Evolutionary conservation across 148 eudicot species (phyloP), one percentile per base, ranked within the genome.

Genomic region (Rheum nobile): DNA sequence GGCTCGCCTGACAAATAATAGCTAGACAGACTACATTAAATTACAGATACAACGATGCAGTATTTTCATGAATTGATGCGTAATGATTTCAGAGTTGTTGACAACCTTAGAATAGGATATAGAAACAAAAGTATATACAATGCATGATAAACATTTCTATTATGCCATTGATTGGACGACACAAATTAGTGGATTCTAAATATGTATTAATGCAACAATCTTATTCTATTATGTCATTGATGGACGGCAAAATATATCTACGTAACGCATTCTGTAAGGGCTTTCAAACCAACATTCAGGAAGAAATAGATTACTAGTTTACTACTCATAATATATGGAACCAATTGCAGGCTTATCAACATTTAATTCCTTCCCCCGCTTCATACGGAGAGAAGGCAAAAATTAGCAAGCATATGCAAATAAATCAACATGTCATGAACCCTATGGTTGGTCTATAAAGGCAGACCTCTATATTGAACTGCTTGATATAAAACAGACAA

Each of bases 1-100:
- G 99, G 99, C 80, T 96, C 99, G 67, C 96, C 99, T 96, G 88
- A 85, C 76, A 75, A 29, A 74, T 24, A 71, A 74, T 6, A 44
- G 52, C 14, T 39, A 67, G 71, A 38, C 37, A 70, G 39, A 83
- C 43, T 42, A 21, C 12, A 35, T 34, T 34, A 63, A 34, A 39
- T 47, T 71, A 38, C 0, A 76, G n/a, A 12, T 55, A 8, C 65
- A 55, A 22, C 6, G 13, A 14, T 55, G 26, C 26, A 52, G 19
- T 52, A 8, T 52, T 52, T 52, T 21, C 10, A 19, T 52, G 9
- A 21, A 52, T 22, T 8, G 16, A 59, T 59, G 34, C 26, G 67
- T 28, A n/a, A 28, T 28, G 14, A 26, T 13, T 59, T 59, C 17
- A 59, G 67, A 59, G 9, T 28, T 59, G 17, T 11, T 28, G 35